Evolutionary conservation across 345 rosid genomes (phyloP).

Genomic region (Brassica cretica): DNA sequence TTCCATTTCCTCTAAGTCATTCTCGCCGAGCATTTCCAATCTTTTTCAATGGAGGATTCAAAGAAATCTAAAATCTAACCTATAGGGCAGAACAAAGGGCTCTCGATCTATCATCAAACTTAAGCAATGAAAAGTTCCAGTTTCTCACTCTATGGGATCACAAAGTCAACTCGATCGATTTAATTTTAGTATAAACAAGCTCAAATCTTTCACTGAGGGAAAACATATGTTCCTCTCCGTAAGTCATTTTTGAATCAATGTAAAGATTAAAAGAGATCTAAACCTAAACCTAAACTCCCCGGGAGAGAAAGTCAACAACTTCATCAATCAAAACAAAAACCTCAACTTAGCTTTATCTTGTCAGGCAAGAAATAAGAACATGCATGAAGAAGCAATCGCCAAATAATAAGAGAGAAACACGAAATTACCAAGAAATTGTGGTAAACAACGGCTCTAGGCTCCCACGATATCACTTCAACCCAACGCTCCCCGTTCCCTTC

Average conservation of each 20-base stretch:
- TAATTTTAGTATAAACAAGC: not conserved
- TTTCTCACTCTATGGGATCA: not conserved
- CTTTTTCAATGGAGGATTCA: not conserved
- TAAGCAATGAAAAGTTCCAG: not conserved
- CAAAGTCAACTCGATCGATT: not conserved
- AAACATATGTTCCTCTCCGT: not conserved
- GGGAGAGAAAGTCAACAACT: not conserved
- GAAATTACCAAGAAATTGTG: constrained; percentile 81
- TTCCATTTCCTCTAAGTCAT: not conserved
- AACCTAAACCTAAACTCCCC: not conserved
- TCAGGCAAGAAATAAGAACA: constrained; percentile 8
- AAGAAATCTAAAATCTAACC: not conserved
- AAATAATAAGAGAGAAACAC: not conserved
- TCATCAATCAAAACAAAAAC: not conserved
- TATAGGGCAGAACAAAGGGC: not conserved
- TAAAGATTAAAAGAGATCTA: not conserved
- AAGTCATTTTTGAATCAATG: not conserved
- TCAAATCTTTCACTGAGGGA: not conserved
- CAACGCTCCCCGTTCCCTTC: constrained; percentile 58
- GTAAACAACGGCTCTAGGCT: constrained; percentile 86
- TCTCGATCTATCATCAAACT: constrained; percentile 1
- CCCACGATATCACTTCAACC: constrained; percentile 96
- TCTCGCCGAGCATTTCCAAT: not conserved
- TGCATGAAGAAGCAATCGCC: no score
- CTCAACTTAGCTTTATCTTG: not conserved